These are phyloP conservation scores for Trichoderma sp. DNA, from an alignment of 2,329 filamentous ascomycete genomes.

Conservation along the genomic window DNA sequence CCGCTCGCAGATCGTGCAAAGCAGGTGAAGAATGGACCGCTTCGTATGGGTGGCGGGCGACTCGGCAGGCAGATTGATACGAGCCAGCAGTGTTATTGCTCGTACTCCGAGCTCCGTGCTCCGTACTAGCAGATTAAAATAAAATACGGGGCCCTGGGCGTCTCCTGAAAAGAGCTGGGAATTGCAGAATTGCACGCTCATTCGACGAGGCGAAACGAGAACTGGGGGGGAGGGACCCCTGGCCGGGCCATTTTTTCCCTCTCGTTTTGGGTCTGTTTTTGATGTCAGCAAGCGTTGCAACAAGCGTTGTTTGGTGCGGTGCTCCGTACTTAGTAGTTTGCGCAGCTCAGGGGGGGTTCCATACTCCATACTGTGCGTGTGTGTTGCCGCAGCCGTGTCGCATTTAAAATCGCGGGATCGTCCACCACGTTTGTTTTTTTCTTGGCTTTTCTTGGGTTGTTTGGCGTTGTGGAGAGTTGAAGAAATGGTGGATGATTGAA, in stretches of 20 bases:
- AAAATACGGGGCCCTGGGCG: slow-evolving; percentile 11
- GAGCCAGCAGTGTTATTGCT: neutral
- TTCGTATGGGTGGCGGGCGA: neutral
- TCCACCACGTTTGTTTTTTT: neutral
- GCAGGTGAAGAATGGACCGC: neutral
- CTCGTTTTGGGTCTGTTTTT: neutral
- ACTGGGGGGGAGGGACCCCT: neutral
- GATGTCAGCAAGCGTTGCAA: slow-evolving; percentile 3
- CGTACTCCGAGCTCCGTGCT: slow-evolving; percentile 4
- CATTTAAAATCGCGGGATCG: neutral
- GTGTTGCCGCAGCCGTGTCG: neutral
- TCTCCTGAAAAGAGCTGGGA: slow-evolving; percentile 15
- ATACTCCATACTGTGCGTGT: slow-evolving; percentile 5
- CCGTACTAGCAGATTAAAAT: slow-evolving; percentile 12
- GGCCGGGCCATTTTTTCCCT: neutral
- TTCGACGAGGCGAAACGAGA: slow-evolving; percentile 16
- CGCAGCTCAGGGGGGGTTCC: neutral
- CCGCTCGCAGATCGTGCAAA: slow-evolving; percentile 14
- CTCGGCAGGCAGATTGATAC: slow-evolving; percentile 4
- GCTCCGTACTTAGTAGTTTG: neutral
- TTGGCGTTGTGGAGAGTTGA: neutral
- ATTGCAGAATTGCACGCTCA: slow-evolving; percentile 10
- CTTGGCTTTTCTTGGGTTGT: neutral
- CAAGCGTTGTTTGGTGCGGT: too few species aligned
- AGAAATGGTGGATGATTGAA: neutral